These are phyloP conservation scores for Cladosporium sp. DNA, from an alignment of 2,329 filamentous ascomycete species.

Conservation along the genomic window DNA sequence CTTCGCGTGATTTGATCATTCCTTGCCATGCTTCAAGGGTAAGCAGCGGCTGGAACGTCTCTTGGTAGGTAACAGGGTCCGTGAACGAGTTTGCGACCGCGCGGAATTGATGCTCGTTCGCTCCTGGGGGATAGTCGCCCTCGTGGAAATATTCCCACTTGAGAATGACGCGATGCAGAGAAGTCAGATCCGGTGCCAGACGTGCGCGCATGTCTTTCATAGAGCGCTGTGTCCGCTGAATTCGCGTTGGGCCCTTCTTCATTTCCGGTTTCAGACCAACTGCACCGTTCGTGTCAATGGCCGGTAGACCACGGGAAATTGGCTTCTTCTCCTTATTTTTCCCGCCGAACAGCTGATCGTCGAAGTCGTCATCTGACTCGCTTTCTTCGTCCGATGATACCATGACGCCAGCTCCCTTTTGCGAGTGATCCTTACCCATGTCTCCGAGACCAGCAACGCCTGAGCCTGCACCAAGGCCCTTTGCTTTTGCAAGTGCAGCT, in stretches of 20 bases:
- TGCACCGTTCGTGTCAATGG: conserved; percentile 33
- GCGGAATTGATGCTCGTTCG: conserved; percentile 68
- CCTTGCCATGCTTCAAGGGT: conserved; percentile 94
- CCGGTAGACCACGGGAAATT: conserved; percentile 17
- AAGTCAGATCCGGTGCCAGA: conserved; percentile 82
- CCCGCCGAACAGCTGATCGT: conserved; percentile 67
- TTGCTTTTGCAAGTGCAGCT: conserved; percentile 28
- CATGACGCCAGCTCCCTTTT: conserved; percentile 83
- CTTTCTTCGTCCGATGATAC: conserved; percentile 71
- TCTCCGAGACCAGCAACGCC: conserved; percentile 72
- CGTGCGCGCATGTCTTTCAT: conserved; percentile 93
- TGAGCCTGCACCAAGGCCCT: conserved; percentile 73
- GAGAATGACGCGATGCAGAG: conserved; percentile 80
- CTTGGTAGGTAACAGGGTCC: conserved; percentile 76
- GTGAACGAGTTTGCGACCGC: conserved; percentile 76
- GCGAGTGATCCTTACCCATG: conserved; percentile 74
- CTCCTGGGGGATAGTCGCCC: conserved; percentile 78
- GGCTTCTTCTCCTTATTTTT: conserved; percentile 43
- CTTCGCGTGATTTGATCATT: conserved; percentile 86
- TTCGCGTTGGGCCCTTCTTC: conserved; percentile 74
- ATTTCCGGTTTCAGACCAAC: conserved; percentile 45
- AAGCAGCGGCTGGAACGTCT: conserved; percentile 85
- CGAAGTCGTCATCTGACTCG: conserved; percentile 50
- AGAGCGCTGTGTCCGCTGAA: conserved; percentile 75
- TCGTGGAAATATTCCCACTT: conserved; percentile 94